phyloP scores from a whole-genome alignment of 2,329 filamentous ascomycete genomes.

The Aureobasidium sp. region DNA sequence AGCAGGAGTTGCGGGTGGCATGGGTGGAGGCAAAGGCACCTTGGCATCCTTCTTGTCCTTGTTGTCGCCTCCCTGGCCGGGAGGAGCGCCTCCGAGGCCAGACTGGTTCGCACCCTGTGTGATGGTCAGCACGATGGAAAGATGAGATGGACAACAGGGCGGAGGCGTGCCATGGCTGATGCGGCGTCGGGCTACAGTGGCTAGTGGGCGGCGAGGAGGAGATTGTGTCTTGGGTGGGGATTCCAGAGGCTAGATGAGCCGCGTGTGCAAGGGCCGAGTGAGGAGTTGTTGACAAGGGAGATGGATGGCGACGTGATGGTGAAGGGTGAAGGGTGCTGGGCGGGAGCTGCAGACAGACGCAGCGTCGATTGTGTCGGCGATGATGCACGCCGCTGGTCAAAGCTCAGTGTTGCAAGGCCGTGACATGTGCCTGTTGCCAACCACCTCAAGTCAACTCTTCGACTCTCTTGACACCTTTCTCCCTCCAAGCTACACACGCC shows the following conservation, averaged over 20 bases:
- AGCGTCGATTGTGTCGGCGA: neutral
- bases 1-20: neutral
- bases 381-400: neutral
- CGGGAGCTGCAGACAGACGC: neutral
- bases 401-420: neutral
- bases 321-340: neutral
- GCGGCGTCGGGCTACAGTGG: neutral
- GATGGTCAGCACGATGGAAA: slow-evolving; percentile 1
- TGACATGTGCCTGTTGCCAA: neutral
- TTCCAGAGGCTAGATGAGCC: neutral
- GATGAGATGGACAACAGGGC: neutral
- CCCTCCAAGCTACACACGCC: neutral
- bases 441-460: neutral
- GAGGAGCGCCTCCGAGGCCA: slow-evolving; percentile 65
- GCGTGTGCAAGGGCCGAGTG: neutral
- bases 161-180: slow-evolving; percentile 11
- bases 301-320: neutral
- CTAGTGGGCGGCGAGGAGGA: neutral
- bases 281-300: neutral
- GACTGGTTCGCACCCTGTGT: slow-evolving; percentile 74
- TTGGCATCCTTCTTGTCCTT: slow-evolving; percentile 79
- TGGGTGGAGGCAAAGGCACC: slow-evolving; percentile 22
- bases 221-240: neutral
- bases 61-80: slow-evolving; percentile 54
- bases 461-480: neutral